A percentile compares a stretch with the other conserved stretches of the same genome.
These are phyloP conservation scores for Holtermannia corniformis DNA, from an alignment of 768 basidiomycete genomes.

Conservation along the genomic window DNA sequence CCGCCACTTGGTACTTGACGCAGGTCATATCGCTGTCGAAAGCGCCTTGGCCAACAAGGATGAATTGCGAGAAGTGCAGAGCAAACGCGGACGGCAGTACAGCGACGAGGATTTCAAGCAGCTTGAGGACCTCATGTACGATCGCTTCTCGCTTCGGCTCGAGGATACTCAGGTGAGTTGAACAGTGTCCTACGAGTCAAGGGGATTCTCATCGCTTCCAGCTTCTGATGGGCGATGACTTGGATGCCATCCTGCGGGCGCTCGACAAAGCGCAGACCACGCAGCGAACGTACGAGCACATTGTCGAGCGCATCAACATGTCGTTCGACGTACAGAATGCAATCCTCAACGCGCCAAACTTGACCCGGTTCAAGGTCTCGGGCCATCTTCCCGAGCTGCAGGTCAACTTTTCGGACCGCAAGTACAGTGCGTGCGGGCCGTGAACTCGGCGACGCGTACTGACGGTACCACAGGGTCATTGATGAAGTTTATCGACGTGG, in stretches of 20 bases:
- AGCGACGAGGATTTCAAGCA: slow-evolving; percentile 74
- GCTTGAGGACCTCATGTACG: slow-evolving; percentile 91
- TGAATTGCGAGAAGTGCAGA: slow-evolving; percentile 62
- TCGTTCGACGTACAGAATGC: slow-evolving; percentile 83
- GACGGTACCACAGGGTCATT: slow-evolving; percentile 70
- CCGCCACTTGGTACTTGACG: slow-evolving; percentile 84
- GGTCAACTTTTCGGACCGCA: slow-evolving; percentile 53
- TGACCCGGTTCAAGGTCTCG: slow-evolving; percentile 81
- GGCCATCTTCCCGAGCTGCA: slow-evolving; percentile 79
- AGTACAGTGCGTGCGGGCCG: slow-evolving; percentile 36
- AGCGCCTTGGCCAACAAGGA: slow-evolving; percentile 81
- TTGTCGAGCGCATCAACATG: slow-evolving; percentile 86
- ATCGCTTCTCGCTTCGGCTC: slow-evolving; percentile 70
- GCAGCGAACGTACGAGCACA: slow-evolving; percentile 56
- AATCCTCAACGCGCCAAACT: slow-evolving; percentile 70
- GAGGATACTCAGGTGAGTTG: slow-evolving; percentile 76
- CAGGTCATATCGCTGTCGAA: slow-evolving; percentile 89
- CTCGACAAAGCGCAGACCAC: slow-evolving; percentile 49
- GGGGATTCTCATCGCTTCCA: slow-evolving; percentile 43
- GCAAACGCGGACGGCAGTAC: slow-evolving; percentile 76
- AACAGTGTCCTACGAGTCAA: neutral
- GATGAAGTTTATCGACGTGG: slow-evolving; percentile 84
- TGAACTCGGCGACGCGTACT: slow-evolving; percentile 46
- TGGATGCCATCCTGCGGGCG: slow-evolving; percentile 72
- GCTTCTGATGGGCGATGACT: slow-evolving; percentile 80